Evolutionary conservation across 2,329 filamentous ascomycete species (phyloP), one percentile per base, ranked within the genome.

Genomic region (Pseudomassariella vexata): DNA sequence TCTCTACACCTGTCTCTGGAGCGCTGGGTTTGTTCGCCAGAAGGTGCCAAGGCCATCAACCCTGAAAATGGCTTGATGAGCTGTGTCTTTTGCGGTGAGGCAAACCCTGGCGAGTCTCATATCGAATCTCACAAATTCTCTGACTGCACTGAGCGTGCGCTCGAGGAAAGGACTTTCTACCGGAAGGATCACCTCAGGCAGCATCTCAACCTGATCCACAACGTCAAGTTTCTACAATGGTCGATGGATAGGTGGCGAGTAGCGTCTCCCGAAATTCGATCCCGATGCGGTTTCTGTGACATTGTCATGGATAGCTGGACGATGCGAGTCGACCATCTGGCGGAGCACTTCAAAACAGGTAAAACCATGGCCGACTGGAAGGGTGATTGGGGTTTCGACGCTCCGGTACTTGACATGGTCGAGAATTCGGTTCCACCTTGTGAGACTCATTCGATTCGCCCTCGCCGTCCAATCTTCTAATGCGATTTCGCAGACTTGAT

Each of bases 341-440:
- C 77, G n/a, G 74, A 79, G 41, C 77, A 81, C 54, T 82, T 80
- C 62, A 80, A 79, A 56, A 71, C 66, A 17, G 76, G 77, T 58
- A 72, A 70, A 41, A 75, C 71, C 47, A 82, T 82, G 76, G 73
- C 70, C 40, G 73, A 80, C 54, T 82, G 77, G 77, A 77, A 79
- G 64, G 77, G 77, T 60, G 76, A 78, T 55, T 80, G 76, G 76
- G 77, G 77, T 64, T 80, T 82, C 40, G 76, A 80, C 34, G 59
- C 62, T 18, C 68, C 73, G 21, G 68, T 81, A 24, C 60, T 78
- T 44, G 65, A 76, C 40, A 70, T 79, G 63, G 70, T 81, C 46
- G 76, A 81, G 54, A 80, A 80, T 48, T 76, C 75, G 28, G 78
- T 82, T 36, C 77, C 76, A 33, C 76, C 76, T 30, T 80, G 73